Evolutionary conservation across 441 rosid species (phyloP).

Genomic region (Populus hybrid): DNA sequence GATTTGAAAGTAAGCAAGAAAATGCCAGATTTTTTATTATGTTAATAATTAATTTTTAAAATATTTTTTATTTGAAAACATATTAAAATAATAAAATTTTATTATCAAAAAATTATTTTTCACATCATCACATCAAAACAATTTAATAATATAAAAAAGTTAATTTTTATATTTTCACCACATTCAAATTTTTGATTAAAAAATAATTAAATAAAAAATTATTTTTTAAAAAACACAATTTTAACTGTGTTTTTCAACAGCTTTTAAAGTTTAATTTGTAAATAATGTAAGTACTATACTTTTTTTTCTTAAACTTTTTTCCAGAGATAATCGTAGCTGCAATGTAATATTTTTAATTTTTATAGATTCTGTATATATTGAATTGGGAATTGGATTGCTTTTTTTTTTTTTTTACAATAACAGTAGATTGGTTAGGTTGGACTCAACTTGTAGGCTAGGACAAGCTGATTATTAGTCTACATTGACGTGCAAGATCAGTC

Average conservation of each 20-base stretch:
- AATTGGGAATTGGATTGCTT: neutral
- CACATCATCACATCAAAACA: fast-evolving
- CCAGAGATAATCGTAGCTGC: neutral
- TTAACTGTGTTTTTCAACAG: fast-evolving
- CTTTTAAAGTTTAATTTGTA: too few species aligned
- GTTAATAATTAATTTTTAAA: too few species aligned
- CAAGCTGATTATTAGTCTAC: neutral
- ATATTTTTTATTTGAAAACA: too few species aligned
- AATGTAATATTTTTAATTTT: neutral
- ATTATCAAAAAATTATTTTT: too few species aligned
- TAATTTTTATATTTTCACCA: too few species aligned
- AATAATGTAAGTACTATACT: neutral
- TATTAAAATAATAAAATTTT: too few species aligned
- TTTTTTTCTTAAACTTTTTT: neutral
- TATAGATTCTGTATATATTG: neutral
- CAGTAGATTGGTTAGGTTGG: neutral
- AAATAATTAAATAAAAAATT: too few species aligned
- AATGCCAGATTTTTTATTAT: too few species aligned
- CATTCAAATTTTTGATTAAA: too few species aligned
- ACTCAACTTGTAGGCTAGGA: neutral
- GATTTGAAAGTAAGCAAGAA: too few species aligned
- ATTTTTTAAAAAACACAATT: too few species aligned
- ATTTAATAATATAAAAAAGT: too few species aligned
- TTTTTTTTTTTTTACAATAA: neutral
- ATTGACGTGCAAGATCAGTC: neutral